These are phyloP conservation scores for Clarireedia monteithiana DNA, from an alignment of 2,329 filamentous ascomycete genomes.

Conservation along the genomic window DNA sequence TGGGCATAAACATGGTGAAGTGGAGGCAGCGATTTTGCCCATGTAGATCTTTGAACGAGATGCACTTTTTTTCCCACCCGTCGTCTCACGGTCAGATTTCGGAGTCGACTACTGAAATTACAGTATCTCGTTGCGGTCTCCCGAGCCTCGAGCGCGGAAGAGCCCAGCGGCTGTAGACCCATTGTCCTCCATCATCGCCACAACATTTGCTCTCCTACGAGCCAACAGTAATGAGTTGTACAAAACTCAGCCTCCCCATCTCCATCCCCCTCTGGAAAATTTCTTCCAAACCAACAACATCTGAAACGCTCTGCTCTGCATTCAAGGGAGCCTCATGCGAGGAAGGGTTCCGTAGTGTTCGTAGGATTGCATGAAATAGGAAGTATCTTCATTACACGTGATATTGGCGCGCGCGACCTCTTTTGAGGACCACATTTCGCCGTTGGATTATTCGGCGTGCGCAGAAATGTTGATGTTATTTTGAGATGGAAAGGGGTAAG, in stretches of 20 bases:
- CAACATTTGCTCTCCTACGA: neutral
- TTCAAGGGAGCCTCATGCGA: conserved; percentile 2
- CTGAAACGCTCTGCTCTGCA: neutral
- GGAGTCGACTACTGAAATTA: too few species aligned
- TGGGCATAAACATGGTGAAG: too few species aligned
- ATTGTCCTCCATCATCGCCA: neutral
- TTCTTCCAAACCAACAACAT: neutral
- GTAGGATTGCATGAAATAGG: conserved; percentile 4
- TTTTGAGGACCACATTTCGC: neutral
- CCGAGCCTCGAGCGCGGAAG: too few species aligned
- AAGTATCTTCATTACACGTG: neutral
- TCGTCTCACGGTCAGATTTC: too few species aligned
- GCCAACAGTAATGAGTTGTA: neutral
- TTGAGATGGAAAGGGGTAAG: neutral
- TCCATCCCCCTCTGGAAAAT: neutral
- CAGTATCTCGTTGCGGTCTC: too few species aligned
- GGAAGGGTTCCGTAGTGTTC: neutral
- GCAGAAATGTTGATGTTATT: neutral
- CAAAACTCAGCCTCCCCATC: conserved; percentile 3
- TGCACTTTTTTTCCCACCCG: too few species aligned
- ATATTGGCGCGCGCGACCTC: conserved; percentile 5
- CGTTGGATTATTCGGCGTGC: neutral
- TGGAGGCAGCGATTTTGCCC: too few species aligned
- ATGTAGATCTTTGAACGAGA: too few species aligned
- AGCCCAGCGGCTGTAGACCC: neutral